Evolutionary conservation across 768 basidiomycete genomes (phyloP).

Genomic region (Boletellus ananas): DNA sequence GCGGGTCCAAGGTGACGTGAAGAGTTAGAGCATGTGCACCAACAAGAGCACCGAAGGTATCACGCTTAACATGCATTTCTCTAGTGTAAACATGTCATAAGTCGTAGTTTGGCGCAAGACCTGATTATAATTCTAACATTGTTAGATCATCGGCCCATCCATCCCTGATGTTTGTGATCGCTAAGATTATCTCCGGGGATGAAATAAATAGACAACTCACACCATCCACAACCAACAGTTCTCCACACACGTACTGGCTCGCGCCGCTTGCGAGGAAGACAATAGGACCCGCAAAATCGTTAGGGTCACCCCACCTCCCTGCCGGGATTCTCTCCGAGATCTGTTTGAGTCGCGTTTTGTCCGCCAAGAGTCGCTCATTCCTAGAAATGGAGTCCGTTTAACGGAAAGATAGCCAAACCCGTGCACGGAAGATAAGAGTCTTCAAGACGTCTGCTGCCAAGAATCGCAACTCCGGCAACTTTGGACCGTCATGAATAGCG

Average conservation of each 20-base stretch:
- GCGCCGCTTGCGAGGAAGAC: constrained; percentile 64
- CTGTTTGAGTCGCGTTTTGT: constrained; percentile 58
- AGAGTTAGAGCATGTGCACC: constrained; percentile 17
- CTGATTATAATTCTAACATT: neutral
- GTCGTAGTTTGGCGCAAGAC: constrained; percentile 3
- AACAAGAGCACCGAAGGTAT: constrained; percentile 4
- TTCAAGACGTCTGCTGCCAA: constrained; percentile 1
- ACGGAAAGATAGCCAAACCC: constrained; percentile 6
- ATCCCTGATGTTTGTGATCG: constrained; percentile 40
- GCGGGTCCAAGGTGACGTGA: neutral
- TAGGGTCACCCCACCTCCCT: constrained; percentile 62
- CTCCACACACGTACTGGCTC: constrained; percentile 67
- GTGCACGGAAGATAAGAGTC: constrained; percentile 4
- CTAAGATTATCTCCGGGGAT: constrained; percentile 1
- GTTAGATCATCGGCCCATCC: constrained; percentile 50
- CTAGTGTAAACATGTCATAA: neutral
- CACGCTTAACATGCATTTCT: constrained; percentile 3
- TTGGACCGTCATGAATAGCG: constrained; percentile 1
- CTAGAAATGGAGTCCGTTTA: constrained; percentile 33
- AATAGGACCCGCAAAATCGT: constrained; percentile 64
- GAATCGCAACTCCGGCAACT: constrained; percentile 7
- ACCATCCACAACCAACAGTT: constrained; percentile 64
- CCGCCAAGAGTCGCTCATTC: constrained; percentile 61
- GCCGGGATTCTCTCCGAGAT: constrained; percentile 71
- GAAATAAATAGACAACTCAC: constrained; percentile 38